Percentiles rank a stretch among this genome's conserved stretches.
phyloP scores from a whole-genome alignment of 2,329 filamentous ascomycete genomes.

The Daldinia sp. region DNA sequence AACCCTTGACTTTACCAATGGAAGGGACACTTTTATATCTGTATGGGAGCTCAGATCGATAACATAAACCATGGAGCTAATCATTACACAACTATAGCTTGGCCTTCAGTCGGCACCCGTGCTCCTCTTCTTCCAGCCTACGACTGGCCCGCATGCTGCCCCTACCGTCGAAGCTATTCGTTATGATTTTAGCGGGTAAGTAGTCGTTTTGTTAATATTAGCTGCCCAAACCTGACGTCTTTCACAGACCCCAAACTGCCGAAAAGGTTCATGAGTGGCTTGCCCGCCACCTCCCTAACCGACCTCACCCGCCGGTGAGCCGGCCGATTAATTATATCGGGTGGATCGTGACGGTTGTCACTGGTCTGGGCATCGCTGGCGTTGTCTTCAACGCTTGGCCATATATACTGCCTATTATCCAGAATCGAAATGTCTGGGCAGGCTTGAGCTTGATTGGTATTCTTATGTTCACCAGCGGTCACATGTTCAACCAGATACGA shows the following conservation, averaged over 20 bases:
- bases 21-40: constrained; percentile 84
- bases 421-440: constrained; percentile 94
- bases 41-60: constrained; percentile 57
- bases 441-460: constrained; percentile 87
- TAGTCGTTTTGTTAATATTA: constrained; percentile 9
- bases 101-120: constrained; percentile 94
- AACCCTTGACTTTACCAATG: constrained; percentile 87
- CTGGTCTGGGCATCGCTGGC: constrained; percentile 74
- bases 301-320: constrained; percentile 78
- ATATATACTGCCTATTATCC: constrained; percentile 81
- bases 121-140: constrained; percentile 86
- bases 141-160: constrained; percentile 79
- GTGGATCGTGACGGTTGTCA: constrained; percentile 72
- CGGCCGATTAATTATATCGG: constrained; percentile 89
- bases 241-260: constrained; percentile 72
- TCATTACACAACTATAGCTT: constrained; percentile 63
- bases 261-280: constrained; percentile 85
- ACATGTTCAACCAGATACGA: constrained; percentile 99
- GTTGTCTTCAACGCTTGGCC: constrained; percentile 75
- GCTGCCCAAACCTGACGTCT: constrained; percentile 29
- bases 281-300: constrained; percentile 76
- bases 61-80: constrained; percentile 15
- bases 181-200: constrained; percentile 89
- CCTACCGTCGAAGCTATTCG: constrained; percentile 73
- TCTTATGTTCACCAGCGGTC: constrained; percentile 91